These are phyloP conservation scores for Vinca minor DNA, from an alignment of 257 asterid species.

Conservation along the genomic window DNA sequence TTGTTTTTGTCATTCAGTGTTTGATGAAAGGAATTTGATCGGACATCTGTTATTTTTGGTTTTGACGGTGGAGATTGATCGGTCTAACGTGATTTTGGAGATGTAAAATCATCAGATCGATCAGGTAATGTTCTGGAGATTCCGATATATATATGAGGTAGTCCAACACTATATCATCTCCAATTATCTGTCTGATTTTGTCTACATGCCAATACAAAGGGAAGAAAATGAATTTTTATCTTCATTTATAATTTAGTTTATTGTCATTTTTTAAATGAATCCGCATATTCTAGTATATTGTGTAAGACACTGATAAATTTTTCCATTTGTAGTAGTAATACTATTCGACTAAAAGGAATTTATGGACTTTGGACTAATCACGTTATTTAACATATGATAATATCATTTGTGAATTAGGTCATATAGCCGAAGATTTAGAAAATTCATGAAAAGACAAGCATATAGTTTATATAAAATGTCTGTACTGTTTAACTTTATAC, in stretches of 20 bases:
- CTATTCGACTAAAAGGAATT: no score
- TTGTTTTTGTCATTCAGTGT: background rate
- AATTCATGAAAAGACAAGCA: constrained; percentile 2
- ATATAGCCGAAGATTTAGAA: no score
- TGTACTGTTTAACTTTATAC: background rate
- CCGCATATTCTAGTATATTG: no score
- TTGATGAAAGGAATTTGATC: background rate
- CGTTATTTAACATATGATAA: no score
- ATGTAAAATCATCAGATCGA: background rate
- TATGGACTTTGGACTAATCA: no score
- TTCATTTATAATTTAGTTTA: no score
- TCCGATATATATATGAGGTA: background rate
- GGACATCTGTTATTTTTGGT: background rate
- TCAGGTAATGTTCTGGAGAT: background rate
- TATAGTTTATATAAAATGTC: background rate
- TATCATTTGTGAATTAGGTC: no score
- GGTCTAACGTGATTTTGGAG: background rate
- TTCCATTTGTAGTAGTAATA: no score
- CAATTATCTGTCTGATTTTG: background rate
- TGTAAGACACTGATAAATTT: no score
- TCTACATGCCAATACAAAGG: background rate
- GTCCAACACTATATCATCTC: background rate
- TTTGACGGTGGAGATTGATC: background rate
- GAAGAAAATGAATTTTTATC: background rate
- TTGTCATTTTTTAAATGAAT: background rate